Evolutionary conservation across 2,329 filamentous ascomycete genomes (phyloP).

Genomic region (Diaporthe citrichinensis): DNA sequence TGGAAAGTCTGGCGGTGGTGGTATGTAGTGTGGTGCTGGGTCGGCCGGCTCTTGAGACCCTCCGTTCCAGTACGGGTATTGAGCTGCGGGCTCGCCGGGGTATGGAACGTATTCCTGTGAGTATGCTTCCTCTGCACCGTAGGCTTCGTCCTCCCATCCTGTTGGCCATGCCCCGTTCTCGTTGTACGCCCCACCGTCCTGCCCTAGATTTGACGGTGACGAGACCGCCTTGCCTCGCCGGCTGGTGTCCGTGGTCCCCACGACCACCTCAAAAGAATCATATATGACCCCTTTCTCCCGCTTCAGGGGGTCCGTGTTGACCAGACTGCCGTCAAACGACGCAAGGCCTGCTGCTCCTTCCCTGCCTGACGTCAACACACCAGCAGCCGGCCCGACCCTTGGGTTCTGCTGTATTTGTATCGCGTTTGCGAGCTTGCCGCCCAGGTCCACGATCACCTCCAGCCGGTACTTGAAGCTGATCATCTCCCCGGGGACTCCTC

Average conservation of each 20-base stretch:
- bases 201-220: conserved; percentile 44
- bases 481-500: conserved; percentile 90
- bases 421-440: conserved; percentile 85
- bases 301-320: conserved; percentile 88
- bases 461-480: conserved; percentile 96
- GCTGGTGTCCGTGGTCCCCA: conserved; percentile 87
- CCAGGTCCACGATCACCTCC: conserved; percentile 92
- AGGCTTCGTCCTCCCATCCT: conserved; percentile 42
- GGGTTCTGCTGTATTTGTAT: conserved; percentile 73
- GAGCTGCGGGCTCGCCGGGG: conserved; percentile 42
- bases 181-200: conserved; percentile 43
- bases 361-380: conserved; percentile 42
- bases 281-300: conserved; percentile 94
- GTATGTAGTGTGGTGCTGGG: conserved; percentile 64
- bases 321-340: conserved; percentile 73
- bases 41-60: conserved; percentile 49
- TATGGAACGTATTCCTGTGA: conserved; percentile 43
- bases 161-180: conserved; percentile 45
- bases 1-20: conserved; percentile 72
- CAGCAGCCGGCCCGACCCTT: conserved; percentile 57
- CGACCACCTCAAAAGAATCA: conserved; percentile 86
- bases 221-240: conserved; percentile 58
- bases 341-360: conserved; percentile 47
- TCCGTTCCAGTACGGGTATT: conserved; percentile 53
- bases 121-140: conserved; percentile 38